Evolutionary conservation across 164 flowering plant species (phyloP).

Genomic region (Piper betle): DNA sequence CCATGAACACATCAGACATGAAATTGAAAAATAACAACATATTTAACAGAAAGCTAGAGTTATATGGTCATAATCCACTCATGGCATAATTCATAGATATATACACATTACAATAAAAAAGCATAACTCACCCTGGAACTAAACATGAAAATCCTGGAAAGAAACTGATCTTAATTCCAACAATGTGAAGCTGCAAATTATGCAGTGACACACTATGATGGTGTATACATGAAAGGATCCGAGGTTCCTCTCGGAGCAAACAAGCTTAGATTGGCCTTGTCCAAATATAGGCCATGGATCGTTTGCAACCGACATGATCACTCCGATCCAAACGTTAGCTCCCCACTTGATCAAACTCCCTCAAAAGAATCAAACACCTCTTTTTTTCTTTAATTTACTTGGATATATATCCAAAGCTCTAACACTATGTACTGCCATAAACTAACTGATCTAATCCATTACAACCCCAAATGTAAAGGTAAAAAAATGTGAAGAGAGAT

Average conservation of each 20-base stretch:
- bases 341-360: neutral
- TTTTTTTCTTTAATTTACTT: neutral
- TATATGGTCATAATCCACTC: too few species aligned
- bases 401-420: neutral
- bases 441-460: neutral
- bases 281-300: constrained; percentile 28
- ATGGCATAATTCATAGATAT: too few species aligned
- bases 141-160: too few species aligned
- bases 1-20: too few species aligned
- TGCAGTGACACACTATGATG: constrained; percentile 8
- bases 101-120: too few species aligned
- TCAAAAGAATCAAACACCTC: neutral
- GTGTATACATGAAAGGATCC: constrained; percentile 39
- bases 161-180: too few species aligned
- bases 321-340: constrained; percentile 55
- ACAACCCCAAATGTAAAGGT: neutral
- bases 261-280: constrained; percentile 9
- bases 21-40: too few species aligned
- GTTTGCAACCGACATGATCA: constrained; percentile 68
- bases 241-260: constrained; percentile 78
- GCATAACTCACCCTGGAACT: too few species aligned
- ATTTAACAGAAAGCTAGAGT: too few species aligned
- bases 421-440: neutral
- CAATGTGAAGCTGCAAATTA: constrained; percentile 2
- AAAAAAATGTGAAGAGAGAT: constrained; percentile 2